These are phyloP conservation scores for Sporobolomyces pararoseus DNA, from an alignment of 768 basidiomycete species.

Conservation along the genomic window DNA sequence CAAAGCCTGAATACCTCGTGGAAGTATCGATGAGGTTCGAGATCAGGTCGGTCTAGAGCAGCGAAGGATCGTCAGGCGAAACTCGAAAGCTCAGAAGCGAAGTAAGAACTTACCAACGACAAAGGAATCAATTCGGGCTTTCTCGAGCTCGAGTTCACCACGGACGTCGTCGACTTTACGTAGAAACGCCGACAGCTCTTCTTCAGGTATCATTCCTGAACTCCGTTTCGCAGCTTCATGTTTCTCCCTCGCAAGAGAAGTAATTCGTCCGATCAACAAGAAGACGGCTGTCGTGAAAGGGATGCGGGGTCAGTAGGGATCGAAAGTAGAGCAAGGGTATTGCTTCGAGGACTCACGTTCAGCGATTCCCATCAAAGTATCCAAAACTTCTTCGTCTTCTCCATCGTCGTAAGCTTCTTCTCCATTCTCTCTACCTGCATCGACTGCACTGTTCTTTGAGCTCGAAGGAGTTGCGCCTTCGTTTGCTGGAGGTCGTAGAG, in stretches of 20 bases:
- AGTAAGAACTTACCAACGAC: constrained; percentile 2
- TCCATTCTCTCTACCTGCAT: background rate
- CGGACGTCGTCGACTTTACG: constrained; percentile 16
- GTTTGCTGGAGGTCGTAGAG: background rate
- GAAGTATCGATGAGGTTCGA: constrained; percentile 24
- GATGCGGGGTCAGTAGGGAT: background rate
- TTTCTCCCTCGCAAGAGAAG: constrained; percentile 25
- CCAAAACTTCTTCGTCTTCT: constrained; percentile 25
- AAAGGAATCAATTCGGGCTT: constrained; percentile 13
- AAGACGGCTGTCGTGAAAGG: constrained; percentile 14
- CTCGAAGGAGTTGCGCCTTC: background rate
- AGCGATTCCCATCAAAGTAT: constrained; percentile 27
- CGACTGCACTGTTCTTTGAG: background rate
- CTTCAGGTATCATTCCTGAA: constrained; percentile 10
- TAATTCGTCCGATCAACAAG: constrained; percentile 18
- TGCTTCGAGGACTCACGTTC: constrained; percentile 9
- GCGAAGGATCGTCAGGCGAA: background rate
- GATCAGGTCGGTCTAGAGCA: constrained; percentile 21
- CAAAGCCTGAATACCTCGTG: constrained; percentile 28
- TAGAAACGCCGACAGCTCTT: constrained; percentile 5
- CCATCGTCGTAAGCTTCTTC: constrained; percentile 2
- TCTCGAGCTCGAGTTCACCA: constrained; percentile 14
- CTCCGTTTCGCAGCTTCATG: background rate
- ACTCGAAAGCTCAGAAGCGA: background rate
- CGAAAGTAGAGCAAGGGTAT: too few species aligned